Percentiles rank a stretch among this genome's conserved stretches.
phyloP scores from a whole-genome alignment of 2,329 filamentous ascomycete genomes.

The Claviceps humidiphila region DNA sequence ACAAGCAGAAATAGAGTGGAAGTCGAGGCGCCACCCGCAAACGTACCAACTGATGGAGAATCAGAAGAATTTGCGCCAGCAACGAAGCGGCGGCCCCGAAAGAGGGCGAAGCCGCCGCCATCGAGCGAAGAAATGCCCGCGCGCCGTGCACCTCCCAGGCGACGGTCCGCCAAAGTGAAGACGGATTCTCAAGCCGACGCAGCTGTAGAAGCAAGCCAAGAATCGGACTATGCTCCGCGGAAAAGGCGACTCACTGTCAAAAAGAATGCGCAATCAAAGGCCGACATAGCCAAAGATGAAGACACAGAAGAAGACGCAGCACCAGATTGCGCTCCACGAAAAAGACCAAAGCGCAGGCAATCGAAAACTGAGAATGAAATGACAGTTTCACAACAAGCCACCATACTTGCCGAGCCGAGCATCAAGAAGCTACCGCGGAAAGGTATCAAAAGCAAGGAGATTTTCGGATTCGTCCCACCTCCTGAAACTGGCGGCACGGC shows the following conservation, averaged over 20 bases:
- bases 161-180: not conserved
- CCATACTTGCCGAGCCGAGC: conserved; percentile 17
- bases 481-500: conserved; percentile 7
- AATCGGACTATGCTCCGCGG: not conserved
- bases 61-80: not conserved
- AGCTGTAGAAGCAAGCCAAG: not conserved
- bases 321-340: not conserved
- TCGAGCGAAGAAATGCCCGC: not conserved
- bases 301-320: not conserved
- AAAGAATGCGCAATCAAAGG: not conserved
- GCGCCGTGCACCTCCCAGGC: not conserved
- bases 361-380: not conserved
- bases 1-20: not conserved
- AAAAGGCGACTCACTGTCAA: not conserved
- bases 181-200: not conserved
- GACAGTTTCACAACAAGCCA: not conserved
- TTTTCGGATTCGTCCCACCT: conserved; percentile 26
- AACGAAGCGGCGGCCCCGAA: not conserved
- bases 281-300: not conserved
- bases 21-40: not conserved
- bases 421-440: conserved; percentile 27
- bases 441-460: conserved; percentile 32
- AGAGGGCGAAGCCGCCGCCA: not conserved
- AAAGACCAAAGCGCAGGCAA: not conserved
- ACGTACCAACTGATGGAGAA: not conserved